Percentiles rank a stretch among this genome's conserved stretches.
Conservation (phyloP, 1,284 basidiomycete genomes). For the Microbotryum intermedium region DNA sequence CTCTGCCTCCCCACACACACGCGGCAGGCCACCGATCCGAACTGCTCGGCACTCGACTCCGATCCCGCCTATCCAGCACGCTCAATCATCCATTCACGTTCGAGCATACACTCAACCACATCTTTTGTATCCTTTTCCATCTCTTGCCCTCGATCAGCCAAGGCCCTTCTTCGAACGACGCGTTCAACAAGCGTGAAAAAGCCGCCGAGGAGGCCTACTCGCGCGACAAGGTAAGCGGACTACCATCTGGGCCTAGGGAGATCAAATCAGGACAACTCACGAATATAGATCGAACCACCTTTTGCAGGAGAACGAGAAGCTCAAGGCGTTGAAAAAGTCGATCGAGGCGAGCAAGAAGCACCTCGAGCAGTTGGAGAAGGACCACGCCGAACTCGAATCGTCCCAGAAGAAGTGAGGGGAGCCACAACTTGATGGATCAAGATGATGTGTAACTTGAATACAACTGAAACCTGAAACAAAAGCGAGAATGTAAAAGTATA, state of each 20-base stretch:
- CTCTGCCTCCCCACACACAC: too few species aligned
- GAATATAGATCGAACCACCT: background rate
- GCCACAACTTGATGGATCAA: too few species aligned
- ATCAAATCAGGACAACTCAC: background rate
- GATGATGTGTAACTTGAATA: too few species aligned
- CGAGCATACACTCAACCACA: background rate
- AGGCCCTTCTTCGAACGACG: background rate
- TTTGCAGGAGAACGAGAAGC: conserved; percentile 25
- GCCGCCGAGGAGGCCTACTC: conserved; percentile 24
- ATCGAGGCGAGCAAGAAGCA: conserved; percentile 29
- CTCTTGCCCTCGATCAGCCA: background rate
- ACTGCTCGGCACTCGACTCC: too few species aligned
- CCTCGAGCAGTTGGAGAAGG: conserved; percentile 23
- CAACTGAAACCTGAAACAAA: too few species aligned
- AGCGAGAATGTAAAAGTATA: too few species aligned
- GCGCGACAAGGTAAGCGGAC: conserved; percentile 10
- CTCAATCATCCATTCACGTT: too few species aligned
- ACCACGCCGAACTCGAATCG: conserved; percentile 19
- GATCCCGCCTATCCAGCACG: too few species aligned
- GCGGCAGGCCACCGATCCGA: too few species aligned
- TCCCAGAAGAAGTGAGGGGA: conserved; percentile 3
- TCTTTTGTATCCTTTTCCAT: background rate
- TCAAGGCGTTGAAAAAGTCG: conserved; percentile 25
- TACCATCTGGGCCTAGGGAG: background rate
- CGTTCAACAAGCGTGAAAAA: conserved; percentile 27